Base-by-base conservation (phyloP, 768 basidiomycete species). In the Leccinellum luteum region DNA sequence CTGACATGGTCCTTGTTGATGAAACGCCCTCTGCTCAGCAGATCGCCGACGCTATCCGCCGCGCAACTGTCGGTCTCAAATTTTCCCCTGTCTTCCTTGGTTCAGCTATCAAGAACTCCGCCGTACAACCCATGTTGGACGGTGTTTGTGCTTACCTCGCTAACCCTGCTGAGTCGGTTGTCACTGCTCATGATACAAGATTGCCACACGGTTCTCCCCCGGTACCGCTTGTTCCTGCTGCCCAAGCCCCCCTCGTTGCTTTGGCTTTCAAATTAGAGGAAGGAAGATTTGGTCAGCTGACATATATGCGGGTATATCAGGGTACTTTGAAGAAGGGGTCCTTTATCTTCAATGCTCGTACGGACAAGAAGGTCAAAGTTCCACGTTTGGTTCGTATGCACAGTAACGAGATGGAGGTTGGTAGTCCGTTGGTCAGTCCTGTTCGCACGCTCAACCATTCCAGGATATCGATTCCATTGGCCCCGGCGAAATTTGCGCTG, bases 221-320 rank as follows among this genome's bases (percentile, higher is more conserved):
- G 17, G 85, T 97, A 7, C 80, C 86, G 0, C 82, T 98, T 17
- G 78, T 80, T 9, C 94, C 95, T 30, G 94, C 94, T 8, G 85
- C 91, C 0, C 81, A 85, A 28, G 92, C 92, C 0, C 92, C 95
- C 4, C 79, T 98, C 28, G 90, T 99, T 58, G 95, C 91, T 8
- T 78, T 99, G 51, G 97, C 97, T 13, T 99, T 99, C 83, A 99
- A 99, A 78, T 79, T 99, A 47, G 97, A 99, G 73, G 97, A 99
- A 77, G 95, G 96, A 4, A 82, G 92, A 23, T 99, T 92, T 69
- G 97, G 97, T 10, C 97, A 99, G 74, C 76, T 99, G 68, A 99
- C 97, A 0, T 99, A 99, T 73, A 94, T 99, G 86, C 81, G 97
- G 19, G 91, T 99, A 55, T 99, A 99, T 67, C 97, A 98, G 72